Evolutionary conservation across 2,329 filamentous ascomycete genomes (phyloP).

Genomic region (Colletotrichum viniferum): DNA sequence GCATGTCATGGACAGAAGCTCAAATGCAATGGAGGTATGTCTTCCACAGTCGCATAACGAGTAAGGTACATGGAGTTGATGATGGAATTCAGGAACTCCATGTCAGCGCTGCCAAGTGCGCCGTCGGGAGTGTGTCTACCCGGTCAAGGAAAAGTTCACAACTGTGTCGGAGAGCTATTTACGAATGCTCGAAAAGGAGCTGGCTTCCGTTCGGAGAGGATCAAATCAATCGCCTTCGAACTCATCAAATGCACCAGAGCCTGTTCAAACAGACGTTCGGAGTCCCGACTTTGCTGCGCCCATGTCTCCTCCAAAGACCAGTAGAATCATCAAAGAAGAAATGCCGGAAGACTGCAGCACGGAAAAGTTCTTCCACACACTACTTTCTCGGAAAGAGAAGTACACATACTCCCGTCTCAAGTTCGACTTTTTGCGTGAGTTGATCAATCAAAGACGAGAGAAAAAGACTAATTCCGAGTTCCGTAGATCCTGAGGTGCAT

Average conservation of each 20-base stretch:
- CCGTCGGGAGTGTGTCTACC: constrained; percentile 11
- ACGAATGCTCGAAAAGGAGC: constrained; percentile 8
- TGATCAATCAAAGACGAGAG: neutral
- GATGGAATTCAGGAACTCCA: neutral
- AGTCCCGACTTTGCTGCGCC: neutral
- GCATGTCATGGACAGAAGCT: constrained; percentile 23
- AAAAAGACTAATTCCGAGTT: neutral
- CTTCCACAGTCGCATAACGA: rapidly evolving
- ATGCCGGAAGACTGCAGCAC: constrained; percentile 18
- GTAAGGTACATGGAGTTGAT: neutral
- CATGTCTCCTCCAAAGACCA: neutral
- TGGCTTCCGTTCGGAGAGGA: neutral
- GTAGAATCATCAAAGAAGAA: neutral
- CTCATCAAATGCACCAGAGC: neutral
- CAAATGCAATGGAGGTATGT: constrained; percentile 22
- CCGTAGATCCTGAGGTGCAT: constrained; percentile 11
- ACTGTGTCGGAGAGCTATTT: constrained; percentile 22
- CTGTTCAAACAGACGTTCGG: neutral
- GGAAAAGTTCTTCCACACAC: constrained; percentile 20
- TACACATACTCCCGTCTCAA: constrained; percentile 23
- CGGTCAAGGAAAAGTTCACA: constrained; percentile 13
- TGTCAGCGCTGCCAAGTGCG: neutral
- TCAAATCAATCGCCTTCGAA: neutral
- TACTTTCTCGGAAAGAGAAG: neutral
- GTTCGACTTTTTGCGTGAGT: constrained; percentile 23